These are phyloP conservation scores for Suillus alpinus DNA, from an alignment of 768 basidiomycete genomes.

Conservation along the genomic window DNA sequence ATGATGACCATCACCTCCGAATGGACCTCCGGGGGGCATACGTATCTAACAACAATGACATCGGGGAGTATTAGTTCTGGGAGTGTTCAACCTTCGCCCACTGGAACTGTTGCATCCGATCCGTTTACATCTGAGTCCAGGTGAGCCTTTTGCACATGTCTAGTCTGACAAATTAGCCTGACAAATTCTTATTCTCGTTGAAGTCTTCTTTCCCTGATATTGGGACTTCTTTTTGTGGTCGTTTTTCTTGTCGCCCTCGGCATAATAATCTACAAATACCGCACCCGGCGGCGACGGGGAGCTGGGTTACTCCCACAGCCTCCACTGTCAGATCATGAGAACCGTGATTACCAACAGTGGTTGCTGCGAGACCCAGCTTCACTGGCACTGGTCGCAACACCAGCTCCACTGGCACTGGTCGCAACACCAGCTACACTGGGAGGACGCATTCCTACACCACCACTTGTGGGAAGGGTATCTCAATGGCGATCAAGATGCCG, in stretches of 20 bases:
- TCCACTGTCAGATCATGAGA: not conserved
- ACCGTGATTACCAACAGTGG: not conserved
- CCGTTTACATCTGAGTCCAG: conserved; percentile 1
- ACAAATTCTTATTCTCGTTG: not conserved
- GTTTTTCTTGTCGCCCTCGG: conserved; percentile 9
- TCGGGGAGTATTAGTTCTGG: not conserved
- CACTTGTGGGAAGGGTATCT: not conserved
- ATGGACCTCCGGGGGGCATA: not conserved
- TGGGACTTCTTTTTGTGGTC: conserved; percentile 9
- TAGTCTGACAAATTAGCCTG: not conserved
- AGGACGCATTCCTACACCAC: conserved; percentile 1
- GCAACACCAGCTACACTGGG: not conserved
- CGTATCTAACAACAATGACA: conserved; percentile 6
- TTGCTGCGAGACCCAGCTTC: conserved; percentile 3
- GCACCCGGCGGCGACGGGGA: not conserved
- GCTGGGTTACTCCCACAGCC: not conserved
- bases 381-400: not conserved
- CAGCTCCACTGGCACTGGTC: not conserved
- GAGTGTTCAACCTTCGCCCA: conserved; percentile 2
- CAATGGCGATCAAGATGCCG: not conserved
- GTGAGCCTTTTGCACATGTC: conserved; percentile 8
- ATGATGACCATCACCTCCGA: not conserved
- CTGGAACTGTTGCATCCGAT: not conserved
- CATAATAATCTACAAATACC: conserved; percentile 6
- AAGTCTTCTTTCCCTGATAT: conserved; percentile 14